phyloP scores from a whole-genome alignment of 306 rosid species.

The Vigna unguiculata region DNA sequence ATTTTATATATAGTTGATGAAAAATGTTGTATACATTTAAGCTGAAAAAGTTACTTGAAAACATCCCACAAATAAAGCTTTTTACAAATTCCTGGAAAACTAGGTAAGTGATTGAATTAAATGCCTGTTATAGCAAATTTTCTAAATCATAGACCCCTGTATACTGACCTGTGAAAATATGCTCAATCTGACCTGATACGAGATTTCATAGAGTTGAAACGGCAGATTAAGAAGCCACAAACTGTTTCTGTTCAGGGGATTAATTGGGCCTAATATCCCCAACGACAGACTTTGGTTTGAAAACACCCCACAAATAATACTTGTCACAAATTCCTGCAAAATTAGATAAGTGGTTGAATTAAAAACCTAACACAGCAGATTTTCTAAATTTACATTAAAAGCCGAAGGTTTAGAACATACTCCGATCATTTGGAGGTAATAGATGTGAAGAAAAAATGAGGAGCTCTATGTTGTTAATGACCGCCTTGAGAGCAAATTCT shows the following conservation, averaged over 20 bases:
- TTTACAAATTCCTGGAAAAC: constrained; percentile 33
- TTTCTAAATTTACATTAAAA: constrained; percentile 17
- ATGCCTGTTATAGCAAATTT: background rate
- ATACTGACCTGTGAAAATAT: background rate
- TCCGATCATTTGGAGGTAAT: constrained; percentile 41
- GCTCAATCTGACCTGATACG: background rate
- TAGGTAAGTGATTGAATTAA: background rate
- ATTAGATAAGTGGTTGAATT: constrained; percentile 9
- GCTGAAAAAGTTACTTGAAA: background rate
- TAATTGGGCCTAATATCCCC: background rate
- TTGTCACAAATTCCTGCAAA: constrained; percentile 43
- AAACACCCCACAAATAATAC: constrained; percentile 49
- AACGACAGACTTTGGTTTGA: constrained; percentile 27
- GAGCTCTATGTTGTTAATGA: constrained; percentile 36
- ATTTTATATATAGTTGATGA: too few species aligned
- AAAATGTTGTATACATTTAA: background rate
- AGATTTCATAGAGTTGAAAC: background rate
- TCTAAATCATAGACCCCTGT: constrained; percentile 26
- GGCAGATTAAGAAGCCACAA: background rate
- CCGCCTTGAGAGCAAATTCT: constrained; percentile 39
- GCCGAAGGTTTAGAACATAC: constrained; percentile 31
- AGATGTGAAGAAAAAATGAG: constrained; percentile 46
- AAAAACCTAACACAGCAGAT: background rate
- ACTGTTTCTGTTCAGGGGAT: background rate
- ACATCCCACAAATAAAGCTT: constrained; percentile 46